phyloP scores from a whole-genome alignment of 495 filamentous ascomycete species.

The Chaetomidium leptoderma region DNA sequence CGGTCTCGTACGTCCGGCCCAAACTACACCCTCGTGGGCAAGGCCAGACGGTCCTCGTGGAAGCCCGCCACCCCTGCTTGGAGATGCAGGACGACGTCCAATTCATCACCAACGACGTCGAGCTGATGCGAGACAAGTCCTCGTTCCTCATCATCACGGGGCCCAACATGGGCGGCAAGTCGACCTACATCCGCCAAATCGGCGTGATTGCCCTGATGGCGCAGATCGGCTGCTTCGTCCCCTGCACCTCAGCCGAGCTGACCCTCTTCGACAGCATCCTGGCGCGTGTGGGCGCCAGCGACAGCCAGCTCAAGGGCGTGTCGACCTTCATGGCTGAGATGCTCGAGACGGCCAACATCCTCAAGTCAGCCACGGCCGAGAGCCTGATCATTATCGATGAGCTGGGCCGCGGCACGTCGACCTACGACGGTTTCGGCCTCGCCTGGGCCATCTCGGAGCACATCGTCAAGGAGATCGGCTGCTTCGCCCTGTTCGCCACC shows the following conservation, averaged over 20 bases:
- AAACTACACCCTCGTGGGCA: conserved; percentile 87
- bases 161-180: conserved; percentile 99
- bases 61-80: conserved; percentile 96
- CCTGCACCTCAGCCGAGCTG: conserved; percentile 81
- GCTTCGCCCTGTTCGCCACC: conserved; percentile 90
- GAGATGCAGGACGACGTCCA: conserved; percentile 98
- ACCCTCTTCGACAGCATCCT: conserved; percentile 98
- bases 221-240: conserved; percentile 94
- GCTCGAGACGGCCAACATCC: conserved; percentile 97
- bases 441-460: conserved; percentile 99
- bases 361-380: conserved; percentile 92
- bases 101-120: conserved; percentile 98
- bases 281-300: conserved; percentile 89
- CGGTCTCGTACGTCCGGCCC: conserved; percentile 83
- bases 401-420: conserved; percentile 94
- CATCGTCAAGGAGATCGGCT: conserved; percentile 90
- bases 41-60: conserved; percentile 85
- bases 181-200: conserved; percentile 96
- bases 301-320: conserved; percentile 95
- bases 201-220: conserved; percentile 98
- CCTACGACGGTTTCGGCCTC: conserved; percentile 96
- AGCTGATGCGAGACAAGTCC: conserved; percentile 70
- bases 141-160: conserved; percentile 97
- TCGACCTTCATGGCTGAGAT: conserved; percentile 99
- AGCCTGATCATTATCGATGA: conserved; percentile 98